phyloP scores from a whole-genome alignment of 1,139 yeast species.

The Meyerozyma sp. region DNA sequence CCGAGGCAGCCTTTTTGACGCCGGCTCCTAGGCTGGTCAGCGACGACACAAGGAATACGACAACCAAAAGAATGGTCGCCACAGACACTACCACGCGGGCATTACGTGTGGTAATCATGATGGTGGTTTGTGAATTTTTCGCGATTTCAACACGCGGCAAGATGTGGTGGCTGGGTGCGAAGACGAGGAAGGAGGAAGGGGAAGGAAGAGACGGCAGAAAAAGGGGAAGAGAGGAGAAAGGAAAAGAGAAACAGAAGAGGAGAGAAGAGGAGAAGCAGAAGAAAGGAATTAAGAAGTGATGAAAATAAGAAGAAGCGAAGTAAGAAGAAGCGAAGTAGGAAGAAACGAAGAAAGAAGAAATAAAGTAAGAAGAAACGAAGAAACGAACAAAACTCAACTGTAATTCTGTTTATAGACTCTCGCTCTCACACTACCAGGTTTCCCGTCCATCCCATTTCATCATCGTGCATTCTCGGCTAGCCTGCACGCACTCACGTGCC shows the following conservation, averaged over 20 bases:
- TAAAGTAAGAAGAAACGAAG: too few relatives aligned
- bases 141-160: background rate
- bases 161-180: background rate
- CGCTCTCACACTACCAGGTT: too few relatives aligned
- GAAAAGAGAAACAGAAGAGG: too few relatives aligned
- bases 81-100: slow-evolving; percentile 31
- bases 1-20: slow-evolving; percentile 14
- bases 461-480: background rate
- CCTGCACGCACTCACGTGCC: background rate
- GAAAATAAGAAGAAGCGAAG: too few relatives aligned
- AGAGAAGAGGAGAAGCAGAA: too few relatives aligned
- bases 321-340: too few relatives aligned
- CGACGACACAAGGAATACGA: slow-evolving; percentile 33
- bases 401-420: too few relatives aligned
- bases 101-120: slow-evolving; percentile 34
- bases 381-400: too few relatives aligned
- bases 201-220: background rate
- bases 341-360: too few relatives aligned
- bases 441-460: too few relatives aligned
- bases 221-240: too few relatives aligned
- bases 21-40: slow-evolving; percentile 23
- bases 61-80: slow-evolving; percentile 28
- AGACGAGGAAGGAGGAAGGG: background rate
- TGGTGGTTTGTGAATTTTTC: slow-evolving; percentile 1
- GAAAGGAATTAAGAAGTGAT: too few relatives aligned